phyloP scores from a whole-genome alignment of 345 rosid species.

The Citrus hindsii region DNA sequence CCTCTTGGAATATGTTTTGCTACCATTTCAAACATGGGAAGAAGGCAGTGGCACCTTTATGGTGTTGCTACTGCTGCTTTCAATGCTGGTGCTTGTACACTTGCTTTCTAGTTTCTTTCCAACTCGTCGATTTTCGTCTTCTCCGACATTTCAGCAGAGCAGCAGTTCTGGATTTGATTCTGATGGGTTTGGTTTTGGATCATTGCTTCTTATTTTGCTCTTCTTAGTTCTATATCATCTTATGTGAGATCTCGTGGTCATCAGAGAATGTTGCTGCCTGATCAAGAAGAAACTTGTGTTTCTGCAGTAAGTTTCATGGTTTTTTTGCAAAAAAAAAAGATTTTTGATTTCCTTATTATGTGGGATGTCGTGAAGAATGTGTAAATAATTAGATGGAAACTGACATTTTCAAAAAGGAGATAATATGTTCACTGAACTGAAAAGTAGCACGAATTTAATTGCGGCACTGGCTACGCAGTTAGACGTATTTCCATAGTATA shows the following conservation, averaged over 20 bases:
- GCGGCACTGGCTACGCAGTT: no score
- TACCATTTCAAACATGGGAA: slow-evolving; percentile 13
- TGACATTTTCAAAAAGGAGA: not conserved
- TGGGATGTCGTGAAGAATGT: not conserved
- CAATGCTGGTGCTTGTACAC: slow-evolving; percentile 20
- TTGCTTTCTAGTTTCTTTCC: slow-evolving; percentile 21
- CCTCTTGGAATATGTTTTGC: slow-evolving; percentile 8
- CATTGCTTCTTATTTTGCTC: slow-evolving; percentile 33
- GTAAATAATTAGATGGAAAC: not conserved
- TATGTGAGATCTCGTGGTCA: not conserved
- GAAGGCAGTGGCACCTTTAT: not conserved
- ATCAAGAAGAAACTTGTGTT: not conserved
- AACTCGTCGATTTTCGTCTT: not conserved
- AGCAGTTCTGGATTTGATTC: slow-evolving; percentile 15
- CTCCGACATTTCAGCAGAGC: not conserved
- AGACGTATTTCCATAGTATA: no score
- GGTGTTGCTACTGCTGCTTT: slow-evolving; percentile 13
- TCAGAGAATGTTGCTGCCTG: not conserved
- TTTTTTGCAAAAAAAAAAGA: rapidly evolving
- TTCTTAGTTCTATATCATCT: slow-evolving; percentile 29
- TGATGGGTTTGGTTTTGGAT: slow-evolving; percentile 36
- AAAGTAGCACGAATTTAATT: not conserved
- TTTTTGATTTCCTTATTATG: not conserved
- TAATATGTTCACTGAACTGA: not conserved
- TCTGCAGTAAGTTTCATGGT: not conserved